Base-by-base conservation (phyloP, 345 rosid species). In the Hibiscus trionum region DNA sequence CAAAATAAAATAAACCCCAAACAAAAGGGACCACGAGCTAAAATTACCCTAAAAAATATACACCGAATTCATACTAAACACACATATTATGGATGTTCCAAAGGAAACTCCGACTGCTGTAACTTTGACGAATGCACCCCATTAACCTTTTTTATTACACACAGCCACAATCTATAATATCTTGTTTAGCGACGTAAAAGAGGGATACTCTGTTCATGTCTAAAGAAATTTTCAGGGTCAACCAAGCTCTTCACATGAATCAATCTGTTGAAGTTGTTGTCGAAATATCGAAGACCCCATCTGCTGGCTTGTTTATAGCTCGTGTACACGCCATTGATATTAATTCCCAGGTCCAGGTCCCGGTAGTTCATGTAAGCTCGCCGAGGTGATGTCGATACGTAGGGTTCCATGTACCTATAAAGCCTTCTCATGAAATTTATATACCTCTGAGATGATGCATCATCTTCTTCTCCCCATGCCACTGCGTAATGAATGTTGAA, bases 181-280 rank as follows among this genome's bases (percentile, higher is more conserved):
- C 35, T 31, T 31, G 35, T 31, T 4, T 31, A 31, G 35, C 7
- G 39, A 5, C 39, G 39, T 39, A 39, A 39, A 39, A 39, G n/a
- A 24, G 61, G 61, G 12, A 57, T 57, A 21, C 61, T 57, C 14
- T 57, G 61, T 21, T 57, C 29, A 24, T 57, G 31, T 3, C 61
- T 57, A 3, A 57, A 57, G 31, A 57, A 57, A 57, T 57, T 57
- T 19, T 10, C 0, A 4, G 61, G 61, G 21, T 57, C 61, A 57
- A 57, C 61, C 61, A 3, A 19, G 4, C 14, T 21, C 61, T 57
- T 57, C 29, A 57, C 61, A 19, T 21, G 14, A 21, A 57, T 21
- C 61, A 57, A 57, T 57, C 61, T 57, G 29, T 57, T 57, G 61
- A 57, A 57, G 61, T 57, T 57, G 2, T 57, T 57, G 61, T 57